These are phyloP conservation scores for Ballota nigra DNA, from an alignment of 257 asterid genomes.

Conservation along the genomic window DNA sequence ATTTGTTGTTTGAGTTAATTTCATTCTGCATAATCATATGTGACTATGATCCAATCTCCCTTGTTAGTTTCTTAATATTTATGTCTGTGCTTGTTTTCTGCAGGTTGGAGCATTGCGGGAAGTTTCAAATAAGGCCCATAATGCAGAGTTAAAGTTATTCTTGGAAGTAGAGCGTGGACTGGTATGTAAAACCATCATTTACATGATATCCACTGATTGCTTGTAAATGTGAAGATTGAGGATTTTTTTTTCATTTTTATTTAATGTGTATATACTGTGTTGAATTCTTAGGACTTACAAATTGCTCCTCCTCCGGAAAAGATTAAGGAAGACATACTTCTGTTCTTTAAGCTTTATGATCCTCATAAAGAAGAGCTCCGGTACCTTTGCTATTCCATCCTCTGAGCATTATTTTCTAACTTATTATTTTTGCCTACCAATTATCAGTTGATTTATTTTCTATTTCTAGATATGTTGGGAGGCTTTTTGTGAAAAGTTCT, in stretches of 20 bases:
- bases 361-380: constrained; percentile 92
- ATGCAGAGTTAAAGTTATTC: constrained; percentile 86
- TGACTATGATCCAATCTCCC: background rate
- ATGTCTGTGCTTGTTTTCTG: constrained; percentile 19
- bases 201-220: background rate
- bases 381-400: constrained; percentile 29
- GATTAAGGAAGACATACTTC: constrained; percentile 81
- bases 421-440: background rate
- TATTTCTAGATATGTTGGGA: constrained; percentile 69
- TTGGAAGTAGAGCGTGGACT: constrained; percentile 76
- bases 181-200: constrained; percentile 43
- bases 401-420: background rate
- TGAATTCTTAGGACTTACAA: constrained; percentile 51
- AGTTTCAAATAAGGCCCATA: constrained; percentile 76
- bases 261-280: constrained; percentile 17
- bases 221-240: constrained; percentile 7
- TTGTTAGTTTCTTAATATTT: constrained; percentile 2
- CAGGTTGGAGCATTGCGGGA: constrained; percentile 97
- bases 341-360: constrained; percentile 87
- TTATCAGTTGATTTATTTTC: constrained; percentile 13
- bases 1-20: constrained; percentile 4
- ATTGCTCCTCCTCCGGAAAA: constrained; percentile 78
- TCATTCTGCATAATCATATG: background rate
- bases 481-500: constrained; percentile 73
- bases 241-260: constrained; percentile 7